Conservation (phyloP, 108 stramenopile genomes). For the Nannochloropsis oceanica region DNA sequence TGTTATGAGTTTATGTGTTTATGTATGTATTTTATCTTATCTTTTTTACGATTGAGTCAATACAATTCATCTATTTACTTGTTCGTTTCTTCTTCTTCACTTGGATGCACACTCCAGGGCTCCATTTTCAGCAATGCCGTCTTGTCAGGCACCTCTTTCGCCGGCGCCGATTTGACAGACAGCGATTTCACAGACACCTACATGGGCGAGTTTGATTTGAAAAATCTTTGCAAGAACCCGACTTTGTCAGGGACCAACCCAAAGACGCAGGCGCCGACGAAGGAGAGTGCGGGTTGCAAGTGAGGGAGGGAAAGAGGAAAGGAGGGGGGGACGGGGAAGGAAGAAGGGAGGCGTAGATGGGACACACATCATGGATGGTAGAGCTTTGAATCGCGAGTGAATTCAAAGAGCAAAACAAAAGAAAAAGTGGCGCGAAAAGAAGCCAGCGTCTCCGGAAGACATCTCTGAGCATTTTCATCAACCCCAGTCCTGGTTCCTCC, state of each 20-base stretch:
- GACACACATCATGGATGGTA: too few species aligned
- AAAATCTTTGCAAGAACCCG: slow-evolving; percentile 81
- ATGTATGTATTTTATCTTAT: neutral
- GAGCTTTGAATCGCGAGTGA: too few species aligned
- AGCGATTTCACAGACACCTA: slow-evolving; percentile 65
- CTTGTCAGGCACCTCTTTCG: slow-evolving; percentile 78
- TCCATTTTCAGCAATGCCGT: slow-evolving; percentile 81
- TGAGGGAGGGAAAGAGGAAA: neutral
- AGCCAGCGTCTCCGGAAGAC: too few species aligned
- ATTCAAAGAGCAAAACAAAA: too few species aligned
- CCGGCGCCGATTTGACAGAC: slow-evolving; percentile 65
- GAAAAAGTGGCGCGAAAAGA: too few species aligned
- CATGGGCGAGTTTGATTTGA: slow-evolving; percentile 70
- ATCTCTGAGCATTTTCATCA: too few species aligned
- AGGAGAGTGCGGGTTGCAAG: slow-evolving; percentile 19
- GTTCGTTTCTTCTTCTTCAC: neutral
- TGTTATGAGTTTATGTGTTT: neutral
- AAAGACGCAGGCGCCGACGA: slow-evolving; percentile 35
- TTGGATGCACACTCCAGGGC: neutral
- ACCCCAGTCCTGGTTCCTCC: too few species aligned
- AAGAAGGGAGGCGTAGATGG: too few species aligned
- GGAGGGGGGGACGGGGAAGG: neutral
- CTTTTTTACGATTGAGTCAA: neutral
- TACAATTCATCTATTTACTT: neutral
- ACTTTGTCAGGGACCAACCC: slow-evolving; percentile 84